A percentile compares a stretch with the other conserved stretches of the same genome.
Evolutionary conservation across 2,329 filamentous ascomycete genomes (phyloP).

Genomic region (Epichloe gansuensis): DNA sequence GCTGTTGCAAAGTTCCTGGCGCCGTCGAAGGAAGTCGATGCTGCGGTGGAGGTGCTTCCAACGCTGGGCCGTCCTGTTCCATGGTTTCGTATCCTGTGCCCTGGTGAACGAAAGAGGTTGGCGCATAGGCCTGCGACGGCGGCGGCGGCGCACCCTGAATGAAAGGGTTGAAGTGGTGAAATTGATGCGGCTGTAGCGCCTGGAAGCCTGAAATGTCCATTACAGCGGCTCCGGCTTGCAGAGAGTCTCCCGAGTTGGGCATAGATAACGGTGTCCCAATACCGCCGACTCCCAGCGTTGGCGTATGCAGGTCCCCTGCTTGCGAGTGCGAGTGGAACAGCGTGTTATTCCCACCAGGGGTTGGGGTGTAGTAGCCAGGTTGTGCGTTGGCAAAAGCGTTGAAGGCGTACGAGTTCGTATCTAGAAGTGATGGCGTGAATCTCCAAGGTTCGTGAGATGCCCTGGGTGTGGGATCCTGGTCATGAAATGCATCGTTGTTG

Average conservation of each 20-base stretch:
- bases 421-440: constrained; percentile 80
- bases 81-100: constrained; percentile 71
- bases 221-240: constrained; percentile 47
- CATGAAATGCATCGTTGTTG: constrained; percentile 33
- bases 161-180: constrained; percentile 61
- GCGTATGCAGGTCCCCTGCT: constrained; percentile 79
- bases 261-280: constrained; percentile 74
- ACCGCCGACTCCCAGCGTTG: constrained; percentile 60
- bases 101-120: constrained; percentile 69
- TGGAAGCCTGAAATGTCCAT: constrained; percentile 61
- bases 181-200: constrained; percentile 45
- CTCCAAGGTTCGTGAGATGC: constrained; percentile 72
- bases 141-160: constrained; percentile 43
- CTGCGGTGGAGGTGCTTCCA: constrained; percentile 42
- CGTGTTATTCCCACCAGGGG: constrained; percentile 67
- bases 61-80: constrained; percentile 59
- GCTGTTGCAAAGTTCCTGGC: constrained; percentile 21
- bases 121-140: constrained; percentile 54
- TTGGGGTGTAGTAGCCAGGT: constrained; percentile 78
- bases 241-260: constrained; percentile 51
- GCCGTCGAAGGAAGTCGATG: constrained; percentile 45
- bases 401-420: constrained; percentile 75
- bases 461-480: constrained; percentile 73
- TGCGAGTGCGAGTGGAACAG: constrained; percentile 72
- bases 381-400: constrained; percentile 66